phyloP scores from a whole-genome alignment of 164 flowering plant genomes.

The Vitis amurensis region DNA sequence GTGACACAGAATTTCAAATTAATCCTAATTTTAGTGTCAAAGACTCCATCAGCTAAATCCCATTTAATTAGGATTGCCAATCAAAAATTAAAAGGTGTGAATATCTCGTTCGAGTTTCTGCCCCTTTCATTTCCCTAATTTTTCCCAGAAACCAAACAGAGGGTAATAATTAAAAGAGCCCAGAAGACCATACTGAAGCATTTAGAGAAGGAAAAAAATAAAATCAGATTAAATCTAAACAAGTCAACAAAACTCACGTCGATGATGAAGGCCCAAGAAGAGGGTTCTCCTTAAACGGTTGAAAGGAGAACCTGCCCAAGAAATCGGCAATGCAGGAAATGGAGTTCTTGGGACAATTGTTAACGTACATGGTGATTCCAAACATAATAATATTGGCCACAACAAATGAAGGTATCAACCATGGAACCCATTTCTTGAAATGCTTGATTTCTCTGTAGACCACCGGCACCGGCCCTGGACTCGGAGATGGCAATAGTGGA shows the following conservation, averaged over 20 bases:
- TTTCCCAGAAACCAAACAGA: no score
- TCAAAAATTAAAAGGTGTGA: no score
- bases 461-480: slow-evolving; percentile 25
- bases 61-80: no score
- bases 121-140: no score
- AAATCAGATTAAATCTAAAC: background rate
- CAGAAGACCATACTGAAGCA: no score
- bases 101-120: no score
- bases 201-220: no score
- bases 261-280: slow-evolving; percentile 63
- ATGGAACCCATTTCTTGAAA: slow-evolving; percentile 49
- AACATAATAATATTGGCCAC: slow-evolving; percentile 45
- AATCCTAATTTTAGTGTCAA: no score
- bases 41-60: no score
- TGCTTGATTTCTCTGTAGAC: slow-evolving; percentile 42
- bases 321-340: slow-evolving; percentile 45
- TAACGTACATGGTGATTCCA: slow-evolving; percentile 59
- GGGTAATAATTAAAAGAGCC: no score
- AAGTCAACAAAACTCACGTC: slow-evolving; percentile 32
- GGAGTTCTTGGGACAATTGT: slow-evolving; percentile 60
- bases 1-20: no score
- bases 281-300: slow-evolving; percentile 64
- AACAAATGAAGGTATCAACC: slow-evolving; percentile 57
- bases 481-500: background rate
- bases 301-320: slow-evolving; percentile 65